phyloP scores from a whole-genome alignment of 257 asterid species.

The Scutellaria barbata region DNA sequence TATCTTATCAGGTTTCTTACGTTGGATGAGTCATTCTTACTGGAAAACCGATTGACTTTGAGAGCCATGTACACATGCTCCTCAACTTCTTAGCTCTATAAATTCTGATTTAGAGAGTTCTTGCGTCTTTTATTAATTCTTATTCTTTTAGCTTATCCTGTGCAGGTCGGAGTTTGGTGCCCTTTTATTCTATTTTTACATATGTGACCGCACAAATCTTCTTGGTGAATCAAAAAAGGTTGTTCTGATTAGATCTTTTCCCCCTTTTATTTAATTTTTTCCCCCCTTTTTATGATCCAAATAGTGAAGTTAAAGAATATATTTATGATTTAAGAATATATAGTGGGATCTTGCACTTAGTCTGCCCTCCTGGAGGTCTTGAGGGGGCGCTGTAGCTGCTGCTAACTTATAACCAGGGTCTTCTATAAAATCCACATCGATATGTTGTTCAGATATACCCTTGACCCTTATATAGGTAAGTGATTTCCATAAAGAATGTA shows the following conservation, averaged over 20 bases:
- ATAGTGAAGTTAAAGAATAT: background rate
- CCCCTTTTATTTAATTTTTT: background rate
- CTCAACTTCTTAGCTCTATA: slow-evolving; percentile 25
- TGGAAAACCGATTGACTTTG: slow-evolving; percentile 76
- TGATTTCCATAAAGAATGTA: background rate
- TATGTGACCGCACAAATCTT: slow-evolving; percentile 86
- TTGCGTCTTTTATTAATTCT: slow-evolving; percentile 20
- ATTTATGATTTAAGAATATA: background rate
- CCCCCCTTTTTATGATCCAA: background rate
- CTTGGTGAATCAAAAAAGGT: slow-evolving; percentile 92
- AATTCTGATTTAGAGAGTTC: slow-evolving; percentile 21
- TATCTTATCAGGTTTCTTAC: slow-evolving; percentile 63
- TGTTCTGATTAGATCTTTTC: background rate
- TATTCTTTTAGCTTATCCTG: slow-evolving; percentile 29
- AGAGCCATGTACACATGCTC: slow-evolving; percentile 74
- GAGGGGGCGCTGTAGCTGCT: too few species aligned
- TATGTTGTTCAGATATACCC: background rate
- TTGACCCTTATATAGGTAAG: background rate
- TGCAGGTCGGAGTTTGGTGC: slow-evolving; percentile 90
- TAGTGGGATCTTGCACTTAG: too few species aligned
- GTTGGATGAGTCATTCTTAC: slow-evolving; percentile 76
- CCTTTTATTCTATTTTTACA: slow-evolving; percentile 71
- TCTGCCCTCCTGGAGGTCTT: too few species aligned
- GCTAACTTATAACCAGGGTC: too few species aligned
- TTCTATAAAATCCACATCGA: background rate